A percentile compares a stretch with the other conserved stretches of the same genome.
These are phyloP conservation scores for Paraphaeosphaeria sporulosa DNA, from an alignment of 2,329 filamentous ascomycete species.

Conservation along the genomic window DNA sequence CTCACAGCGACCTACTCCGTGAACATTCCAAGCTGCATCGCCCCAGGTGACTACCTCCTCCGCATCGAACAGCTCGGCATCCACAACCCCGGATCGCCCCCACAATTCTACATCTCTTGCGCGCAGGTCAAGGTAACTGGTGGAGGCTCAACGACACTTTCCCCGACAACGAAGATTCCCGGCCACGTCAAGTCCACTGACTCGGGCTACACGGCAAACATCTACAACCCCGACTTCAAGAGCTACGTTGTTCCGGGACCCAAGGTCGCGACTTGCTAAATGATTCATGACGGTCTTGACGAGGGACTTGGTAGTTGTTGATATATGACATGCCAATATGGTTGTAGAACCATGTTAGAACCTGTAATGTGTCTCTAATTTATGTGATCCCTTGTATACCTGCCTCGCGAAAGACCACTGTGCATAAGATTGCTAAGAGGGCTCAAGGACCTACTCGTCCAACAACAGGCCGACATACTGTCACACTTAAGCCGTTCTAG, in stretches of 20 bases:
- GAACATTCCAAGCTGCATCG: slow-evolving; percentile 51
- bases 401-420: no score
- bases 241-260: slow-evolving; percentile 47
- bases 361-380: no score
- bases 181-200: slow-evolving; percentile 45
- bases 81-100: slow-evolving; percentile 49
- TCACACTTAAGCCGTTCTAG: no score
- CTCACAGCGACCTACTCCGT: slow-evolving; percentile 42
- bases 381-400: no score
- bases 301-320: not conserved
- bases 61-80: slow-evolving; percentile 59
- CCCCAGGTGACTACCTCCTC: slow-evolving; percentile 57
- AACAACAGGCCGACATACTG: no score
- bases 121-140: slow-evolving; percentile 58
- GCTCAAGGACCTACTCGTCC: no score
- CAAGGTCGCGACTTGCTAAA: slow-evolving; percentile 47
- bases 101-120: slow-evolving; percentile 51
- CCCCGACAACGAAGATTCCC: slow-evolving; percentile 42
- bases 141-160: slow-evolving; percentile 34
- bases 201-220: slow-evolving; percentile 48
- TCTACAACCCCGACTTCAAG: slow-evolving; percentile 47
- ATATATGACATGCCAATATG: not conserved
- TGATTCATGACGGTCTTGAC: not conserved
- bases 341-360: no score
- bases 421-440: no score